A percentile compares a stretch with the other conserved stretches of the same genome.
phyloP scores from a whole-genome alignment of 2,329 filamentous ascomycete species.

The Alternaria conjuncta region DNA sequence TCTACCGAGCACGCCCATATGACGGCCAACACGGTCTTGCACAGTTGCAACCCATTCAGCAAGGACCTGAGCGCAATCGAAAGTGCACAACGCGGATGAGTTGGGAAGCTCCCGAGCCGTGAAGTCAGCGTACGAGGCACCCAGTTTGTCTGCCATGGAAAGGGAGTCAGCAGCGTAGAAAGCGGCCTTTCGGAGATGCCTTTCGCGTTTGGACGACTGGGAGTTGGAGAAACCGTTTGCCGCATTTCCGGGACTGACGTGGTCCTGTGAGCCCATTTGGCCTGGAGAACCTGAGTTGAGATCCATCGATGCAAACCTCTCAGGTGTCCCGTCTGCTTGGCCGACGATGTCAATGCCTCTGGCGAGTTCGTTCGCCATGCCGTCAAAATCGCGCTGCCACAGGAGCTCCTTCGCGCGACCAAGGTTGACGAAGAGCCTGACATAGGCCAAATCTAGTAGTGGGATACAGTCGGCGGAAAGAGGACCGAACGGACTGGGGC shows the following conservation, averaged over 20 bases:
- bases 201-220: constrained; percentile 76
- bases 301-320: constrained; percentile 45
- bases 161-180: constrained; percentile 94
- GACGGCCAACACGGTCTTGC: constrained; percentile 90
- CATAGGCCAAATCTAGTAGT: constrained; percentile 87
- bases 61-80: constrained; percentile 92
- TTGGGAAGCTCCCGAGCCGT: constrained; percentile 84
- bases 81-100: constrained; percentile 88
- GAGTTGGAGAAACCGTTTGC: constrained; percentile 40
- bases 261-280: constrained; percentile 32
- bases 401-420: constrained; percentile 90
- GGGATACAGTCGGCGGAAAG: constrained; percentile 91
- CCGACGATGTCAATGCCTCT: constrained; percentile 77
- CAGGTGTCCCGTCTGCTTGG: constrained; percentile 69
- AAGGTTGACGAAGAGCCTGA: constrained; percentile 92
- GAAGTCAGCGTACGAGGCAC: constrained; percentile 83
- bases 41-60: constrained; percentile 93
- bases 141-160: constrained; percentile 83
- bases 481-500: constrained; percentile 85
- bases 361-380: constrained; percentile 85
- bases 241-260: constrained; percentile 41
- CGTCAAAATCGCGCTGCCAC: constrained; percentile 92
- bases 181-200: constrained; percentile 89
- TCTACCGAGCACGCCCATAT: constrained; percentile 83
- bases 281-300: constrained; percentile 35